A percentile compares a stretch with the other conserved stretches of the same genome.
These are phyloP conservation scores for Akebia trifoliata DNA, from an alignment of 164 flowering plant species.

Conservation along the genomic window DNA sequence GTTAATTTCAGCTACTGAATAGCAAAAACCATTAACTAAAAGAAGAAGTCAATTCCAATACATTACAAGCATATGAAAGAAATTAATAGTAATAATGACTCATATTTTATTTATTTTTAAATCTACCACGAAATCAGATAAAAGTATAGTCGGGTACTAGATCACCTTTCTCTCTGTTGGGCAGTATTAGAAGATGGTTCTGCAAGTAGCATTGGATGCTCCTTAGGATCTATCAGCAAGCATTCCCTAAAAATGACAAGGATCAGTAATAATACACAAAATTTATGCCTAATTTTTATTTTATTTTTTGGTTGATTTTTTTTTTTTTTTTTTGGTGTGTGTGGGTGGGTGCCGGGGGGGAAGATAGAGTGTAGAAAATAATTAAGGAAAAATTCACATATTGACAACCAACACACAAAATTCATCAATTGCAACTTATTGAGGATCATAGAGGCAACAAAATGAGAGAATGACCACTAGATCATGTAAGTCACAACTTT, in stretches of 20 bases:
- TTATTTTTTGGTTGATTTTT: too few relatives aligned
- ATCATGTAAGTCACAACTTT: neutral
- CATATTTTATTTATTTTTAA: too few relatives aligned
- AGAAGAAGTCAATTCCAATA: neutral
- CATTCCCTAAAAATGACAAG: constrained; percentile 54
- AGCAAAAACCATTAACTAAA: neutral
- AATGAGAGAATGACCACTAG: neutral
- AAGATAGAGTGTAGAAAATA: too few relatives aligned
- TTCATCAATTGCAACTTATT: too few relatives aligned
- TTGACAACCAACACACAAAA: too few relatives aligned
- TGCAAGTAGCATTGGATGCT: constrained; percentile 97
- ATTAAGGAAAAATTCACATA: too few relatives aligned
- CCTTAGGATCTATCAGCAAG: constrained; percentile 81
- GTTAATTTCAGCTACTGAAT: neutral
- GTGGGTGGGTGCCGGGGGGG: too few relatives aligned
- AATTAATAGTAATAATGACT: too few relatives aligned
- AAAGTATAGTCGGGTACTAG: constrained; percentile 9
- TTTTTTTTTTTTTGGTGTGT: too few relatives aligned
- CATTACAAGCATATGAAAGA: neutral
- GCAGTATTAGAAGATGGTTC: constrained; percentile 84
- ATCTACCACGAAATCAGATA: neutral
- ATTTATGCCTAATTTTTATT: too few relatives aligned
- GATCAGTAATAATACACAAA: neutral
- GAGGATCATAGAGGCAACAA: neutral
- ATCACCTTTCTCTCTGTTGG: constrained; percentile 92